Evolutionary conservation across 768 basidiomycete genomes (phyloP), one percentile per base, ranked within the genome.

Genomic region (Amanita thiersii): DNA sequence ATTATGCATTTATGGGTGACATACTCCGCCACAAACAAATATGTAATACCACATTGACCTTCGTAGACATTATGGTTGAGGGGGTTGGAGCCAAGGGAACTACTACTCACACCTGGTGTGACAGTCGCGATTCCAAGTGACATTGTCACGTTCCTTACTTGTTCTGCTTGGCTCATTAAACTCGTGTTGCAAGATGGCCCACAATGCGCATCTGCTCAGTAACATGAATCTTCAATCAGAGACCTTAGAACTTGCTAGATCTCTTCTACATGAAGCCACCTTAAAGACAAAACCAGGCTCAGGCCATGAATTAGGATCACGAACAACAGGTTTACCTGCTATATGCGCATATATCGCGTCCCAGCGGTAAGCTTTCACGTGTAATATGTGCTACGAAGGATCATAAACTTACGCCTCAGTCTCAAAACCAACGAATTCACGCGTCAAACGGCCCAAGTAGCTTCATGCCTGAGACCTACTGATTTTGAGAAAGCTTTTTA

Each of bases 341-440:
- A 64, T 73, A 33, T 74, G 70, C 50, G 69, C 73, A 25, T 65
- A 61, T 43, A 51, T 75, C 33, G 71, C 73, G 15, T 73, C 71
- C 2, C 54, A 65, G 52, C 54, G 59, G 73, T 73, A 41, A 26
- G 64, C 41, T 35, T 42, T 6, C 12, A 34, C 6, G 23, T 25
- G 14, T 28, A 6, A 26, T 11, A 21, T 5, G 7, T 5, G 7
- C 19, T n/a, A n/a, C 11, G 2, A 21, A 23, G 24, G 24, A 4
- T 38, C 4, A 39, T 39, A 26, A 15, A 1, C 4, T 39, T 3
- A 26, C 21, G 20, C 20, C 1, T 11, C 17, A 66, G 64, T 31
- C 54, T 64, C 2, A 64, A 64, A 19, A 61, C 53, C 33, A 52
- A 42, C 15, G 61, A 64, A 15, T 47, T 63, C 18, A 53, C 56